Evolutionary conservation across 1,284 basidiomycete species (phyloP).

Genomic region (Chalciporus sp.): DNA sequence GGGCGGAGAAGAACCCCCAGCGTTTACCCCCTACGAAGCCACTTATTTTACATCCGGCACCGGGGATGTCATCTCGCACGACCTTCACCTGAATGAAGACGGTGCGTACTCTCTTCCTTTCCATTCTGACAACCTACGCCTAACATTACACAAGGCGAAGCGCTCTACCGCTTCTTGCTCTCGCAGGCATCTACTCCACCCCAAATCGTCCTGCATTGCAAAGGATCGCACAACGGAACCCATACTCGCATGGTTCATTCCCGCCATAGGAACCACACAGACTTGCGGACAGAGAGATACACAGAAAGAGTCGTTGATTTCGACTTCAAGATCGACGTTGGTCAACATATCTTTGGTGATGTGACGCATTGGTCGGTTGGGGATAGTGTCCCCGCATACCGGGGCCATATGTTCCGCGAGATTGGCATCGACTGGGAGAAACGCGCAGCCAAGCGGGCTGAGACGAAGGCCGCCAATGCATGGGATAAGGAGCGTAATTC

Average conservation of each 20-base stretch:
- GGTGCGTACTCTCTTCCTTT: constrained; percentile 37
- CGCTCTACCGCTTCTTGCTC: constrained; percentile 72
- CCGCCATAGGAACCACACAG: constrained; percentile 38
- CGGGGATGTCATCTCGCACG: constrained; percentile 66
- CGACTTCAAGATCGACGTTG: constrained; percentile 61
- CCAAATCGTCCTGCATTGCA: constrained; percentile 50
- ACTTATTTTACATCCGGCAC: constrained; percentile 53
- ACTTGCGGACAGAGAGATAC: constrained; percentile 43
- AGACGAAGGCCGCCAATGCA: constrained; percentile 34
- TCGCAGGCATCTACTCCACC: constrained; percentile 55
- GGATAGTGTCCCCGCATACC: constrained; percentile 54
- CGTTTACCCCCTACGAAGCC: constrained; percentile 64
- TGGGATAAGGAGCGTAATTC: constrained; percentile 35
- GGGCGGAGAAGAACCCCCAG: constrained; percentile 51
- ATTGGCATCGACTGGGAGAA: constrained; percentile 39
- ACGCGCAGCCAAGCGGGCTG: constrained; percentile 33
- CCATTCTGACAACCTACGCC: not conserved
- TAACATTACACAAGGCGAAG: constrained; percentile 53
- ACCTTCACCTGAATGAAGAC: constrained; percentile 71
- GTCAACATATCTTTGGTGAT: constrained; percentile 36
- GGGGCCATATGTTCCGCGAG: constrained; percentile 57
- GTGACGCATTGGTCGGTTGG: constrained; percentile 53
- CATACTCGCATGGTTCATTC: constrained; percentile 50
- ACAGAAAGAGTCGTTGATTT: constrained; percentile 65
- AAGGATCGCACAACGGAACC: constrained; percentile 61